A percentile compares a stretch with the other conserved stretches of the same genome.
Conservation (phyloP, 495 filamentous ascomycete species). For the Cudoniella acicularis region DNA sequence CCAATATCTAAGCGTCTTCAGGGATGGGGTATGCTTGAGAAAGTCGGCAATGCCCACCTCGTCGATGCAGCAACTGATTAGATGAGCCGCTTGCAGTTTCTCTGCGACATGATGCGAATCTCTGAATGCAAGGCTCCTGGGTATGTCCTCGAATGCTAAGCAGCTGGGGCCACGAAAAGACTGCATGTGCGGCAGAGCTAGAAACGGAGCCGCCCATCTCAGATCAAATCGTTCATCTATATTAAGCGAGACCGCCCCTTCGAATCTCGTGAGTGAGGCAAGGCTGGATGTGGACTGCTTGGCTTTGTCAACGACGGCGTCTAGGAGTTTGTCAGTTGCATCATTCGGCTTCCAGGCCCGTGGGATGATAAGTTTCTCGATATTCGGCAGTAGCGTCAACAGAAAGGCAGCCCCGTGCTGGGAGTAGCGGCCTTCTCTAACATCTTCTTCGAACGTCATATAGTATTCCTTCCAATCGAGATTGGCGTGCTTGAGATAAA, state of each 20-base stretch:
- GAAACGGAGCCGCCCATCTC: slow-evolving; percentile 26
- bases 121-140: slow-evolving; percentile 19
- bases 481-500: slow-evolving; percentile 30
- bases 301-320: slow-evolving; percentile 23
- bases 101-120: slow-evolving; percentile 22
- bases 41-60: slow-evolving; percentile 32
- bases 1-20: slow-evolving; percentile 31
- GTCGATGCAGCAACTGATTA: slow-evolving; percentile 31
- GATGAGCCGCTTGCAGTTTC: slow-evolving; percentile 25
- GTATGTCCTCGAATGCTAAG: slow-evolving; percentile 19
- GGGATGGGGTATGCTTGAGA: slow-evolving; percentile 31
- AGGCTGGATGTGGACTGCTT: slow-evolving; percentile 27
- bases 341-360: slow-evolving; percentile 11
- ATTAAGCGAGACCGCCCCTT: slow-evolving; percentile 14
- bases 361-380: slow-evolving; percentile 29
- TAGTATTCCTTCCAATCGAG: slow-evolving; percentile 37
- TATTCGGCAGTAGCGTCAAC: slow-evolving; percentile 35
- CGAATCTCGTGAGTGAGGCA: slow-evolving; percentile 24
- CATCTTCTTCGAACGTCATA: slow-evolving; percentile 28
- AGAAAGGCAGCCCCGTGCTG: slow-evolving; percentile 33
- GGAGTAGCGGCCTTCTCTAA: slow-evolving; percentile 28
- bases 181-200: slow-evolving; percentile 28
- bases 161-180: slow-evolving; percentile 27
- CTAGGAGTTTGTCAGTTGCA: slow-evolving; percentile 27
- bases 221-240: slow-evolving; percentile 22